Base-by-base conservation (phyloP, 2,329 filamentous ascomycete species). In the Arthrobotrys musiformis region DNA sequence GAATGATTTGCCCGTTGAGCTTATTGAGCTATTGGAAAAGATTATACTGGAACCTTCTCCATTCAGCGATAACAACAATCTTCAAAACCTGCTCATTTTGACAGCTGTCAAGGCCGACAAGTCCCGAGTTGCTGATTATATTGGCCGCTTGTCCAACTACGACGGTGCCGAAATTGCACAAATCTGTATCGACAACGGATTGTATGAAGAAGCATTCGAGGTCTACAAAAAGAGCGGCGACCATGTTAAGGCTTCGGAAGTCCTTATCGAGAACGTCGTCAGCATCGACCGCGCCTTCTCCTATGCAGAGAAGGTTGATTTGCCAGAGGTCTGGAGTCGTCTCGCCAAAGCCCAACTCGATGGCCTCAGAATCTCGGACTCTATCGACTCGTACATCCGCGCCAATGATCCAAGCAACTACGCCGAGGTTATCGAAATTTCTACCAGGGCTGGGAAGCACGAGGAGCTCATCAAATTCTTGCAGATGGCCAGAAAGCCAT, bases 11-110 rank as follows among this genome's bases (percentile, higher is more conserved):
- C 95, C 95, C 7, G 90, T 91, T 3, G 95, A 99, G 86, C 88
- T 99, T 62, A 98, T 99, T 81, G 96, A 99, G 84, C 89, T 99
- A 40, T 88, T 99, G 17, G 96, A 99, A 87, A 99, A 98, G 90
- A 99, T 99, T 80, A 94, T 99, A 33, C 87, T 99, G n/a, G 95
- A 99, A 86, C 96, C 95, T n/a, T 97, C 94, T 3, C 93, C 93
- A 4, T 99, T 99, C 87, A 97, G 93, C 81, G 96, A 99, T 85
- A 99, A 99, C 84, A 89, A 93, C 82, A 97, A 93, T 83, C 87
- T 99, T 72, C 96, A 99, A 85, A 99, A 99, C 84, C 86, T 99
- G 76, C 89, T 99, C 78, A 93, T 99, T 87, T 91, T 98, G 82
- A 99, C 95, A 26, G 95, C 96, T 50, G 93, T 93, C 81, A 97